Evolutionary conservation across 2,329 filamentous ascomycete genomes (phyloP).

Genomic region (Basipetospora chlamydospora): DNA sequence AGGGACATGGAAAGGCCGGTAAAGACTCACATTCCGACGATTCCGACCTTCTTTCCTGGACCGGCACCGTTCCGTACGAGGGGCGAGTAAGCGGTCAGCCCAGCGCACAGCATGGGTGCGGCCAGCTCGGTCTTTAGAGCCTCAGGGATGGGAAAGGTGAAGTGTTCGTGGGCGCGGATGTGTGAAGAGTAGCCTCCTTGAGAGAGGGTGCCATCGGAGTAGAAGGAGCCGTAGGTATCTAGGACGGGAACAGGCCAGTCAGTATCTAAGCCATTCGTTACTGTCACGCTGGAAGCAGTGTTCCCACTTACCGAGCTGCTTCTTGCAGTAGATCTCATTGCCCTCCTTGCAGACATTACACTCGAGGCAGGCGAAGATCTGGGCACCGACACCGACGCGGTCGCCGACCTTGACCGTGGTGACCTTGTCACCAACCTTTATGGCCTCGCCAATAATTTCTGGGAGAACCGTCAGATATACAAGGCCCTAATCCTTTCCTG

Average conservation of each 20-base stretch:
- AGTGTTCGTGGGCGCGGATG: slow-evolving; percentile 24
- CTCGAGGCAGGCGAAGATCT: slow-evolving; percentile 35
- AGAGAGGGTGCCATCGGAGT: slow-evolving; percentile 38
- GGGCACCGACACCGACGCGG: slow-evolving; percentile 44
- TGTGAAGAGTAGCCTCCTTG: slow-evolving; percentile 40
- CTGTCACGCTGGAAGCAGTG: too few species aligned
- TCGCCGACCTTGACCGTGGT: slow-evolving; percentile 38
- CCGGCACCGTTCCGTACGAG: slow-evolving; percentile 44
- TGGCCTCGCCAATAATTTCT: slow-evolving; percentile 32
- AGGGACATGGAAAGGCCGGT: neutral
- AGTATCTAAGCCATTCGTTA: too few species aligned
- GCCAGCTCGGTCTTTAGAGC: slow-evolving; percentile 17
- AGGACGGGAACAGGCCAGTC: too few species aligned
- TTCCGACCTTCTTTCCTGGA: slow-evolving; percentile 47
- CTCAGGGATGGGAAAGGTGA: slow-evolving; percentile 27
- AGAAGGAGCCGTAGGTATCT: slow-evolving; percentile 35
- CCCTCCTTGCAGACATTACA: slow-evolving; percentile 25
- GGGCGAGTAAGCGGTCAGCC: slow-evolving; percentile 47
- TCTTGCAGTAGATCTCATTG: slow-evolving; percentile 25
- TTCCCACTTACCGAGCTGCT: slow-evolving; percentile 14
- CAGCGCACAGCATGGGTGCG: slow-evolving; percentile 51
- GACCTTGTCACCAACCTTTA: slow-evolving; percentile 27
- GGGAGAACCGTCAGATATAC: too few species aligned
- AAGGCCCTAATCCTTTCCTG: too few species aligned
- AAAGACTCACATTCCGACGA: slow-evolving; percentile 34